A percentile compares a stretch with the other conserved stretches of the same genome.
Conservation (phyloP, 306 rosid genomes). For the Luffa acutangula region DNA sequence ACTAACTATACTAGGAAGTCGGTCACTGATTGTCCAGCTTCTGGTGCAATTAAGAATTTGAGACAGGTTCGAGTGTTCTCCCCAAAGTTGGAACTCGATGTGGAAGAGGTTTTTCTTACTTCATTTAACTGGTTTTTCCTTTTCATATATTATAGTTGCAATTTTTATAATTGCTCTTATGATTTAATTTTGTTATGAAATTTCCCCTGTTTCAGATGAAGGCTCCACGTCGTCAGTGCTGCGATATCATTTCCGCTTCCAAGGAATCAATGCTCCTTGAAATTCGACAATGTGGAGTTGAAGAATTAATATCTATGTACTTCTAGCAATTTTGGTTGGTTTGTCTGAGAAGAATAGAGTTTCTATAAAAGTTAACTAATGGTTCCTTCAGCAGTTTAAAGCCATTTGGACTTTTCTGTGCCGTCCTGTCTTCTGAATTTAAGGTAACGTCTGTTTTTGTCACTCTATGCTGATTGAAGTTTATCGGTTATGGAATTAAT, state of each 20-base stretch:
- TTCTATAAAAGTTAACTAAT: neutral
- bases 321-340: neutral
- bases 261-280: slow-evolving; percentile 4
- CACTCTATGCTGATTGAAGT: neutral
- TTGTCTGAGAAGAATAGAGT: neutral
- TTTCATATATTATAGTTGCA: neutral
- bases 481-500: neutral
- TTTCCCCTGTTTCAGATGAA: slow-evolving; percentile 45
- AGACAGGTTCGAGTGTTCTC: slow-evolving; percentile 42
- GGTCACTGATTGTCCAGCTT: slow-evolving; percentile 32
- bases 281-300: slow-evolving; percentile 6
- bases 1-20: slow-evolving; percentile 43
- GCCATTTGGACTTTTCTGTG: neutral
- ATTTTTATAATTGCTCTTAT: neutral
- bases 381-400: neutral
- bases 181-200: neutral
- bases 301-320: slow-evolving; percentile 11
- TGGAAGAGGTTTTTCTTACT: slow-evolving; percentile 46
- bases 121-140: neutral
- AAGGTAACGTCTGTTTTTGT: neutral
- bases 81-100: slow-evolving; percentile 41
- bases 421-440: neutral
- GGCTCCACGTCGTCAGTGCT: slow-evolving; percentile 66
- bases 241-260: slow-evolving; percentile 4
- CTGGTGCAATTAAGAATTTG: slow-evolving; percentile 27